Conservation (phyloP, 2,329 filamentous ascomycete species). For the Dryadomyces quercivorus region DNA sequence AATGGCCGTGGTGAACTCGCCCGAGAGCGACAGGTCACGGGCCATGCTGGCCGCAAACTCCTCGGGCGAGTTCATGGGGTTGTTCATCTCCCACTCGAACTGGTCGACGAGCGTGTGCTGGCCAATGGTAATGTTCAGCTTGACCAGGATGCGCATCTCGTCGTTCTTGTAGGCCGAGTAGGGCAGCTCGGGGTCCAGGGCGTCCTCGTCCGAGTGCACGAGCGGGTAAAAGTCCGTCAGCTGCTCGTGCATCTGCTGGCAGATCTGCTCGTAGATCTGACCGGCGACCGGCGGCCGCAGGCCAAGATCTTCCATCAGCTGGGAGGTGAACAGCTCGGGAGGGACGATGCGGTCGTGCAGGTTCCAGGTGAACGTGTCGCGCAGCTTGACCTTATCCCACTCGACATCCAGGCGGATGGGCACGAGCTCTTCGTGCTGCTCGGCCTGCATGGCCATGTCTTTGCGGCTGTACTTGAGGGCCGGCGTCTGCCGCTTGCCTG, state of each 20-base stretch:
- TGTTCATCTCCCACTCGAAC: slow-evolving; percentile 99
- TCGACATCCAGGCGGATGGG: slow-evolving; percentile 89
- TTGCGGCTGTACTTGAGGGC: slow-evolving; percentile 64
- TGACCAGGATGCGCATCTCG: slow-evolving; percentile 93
- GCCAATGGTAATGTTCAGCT: slow-evolving; percentile 95
- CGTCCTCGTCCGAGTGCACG: slow-evolving; percentile 78
- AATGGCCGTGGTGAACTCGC: slow-evolving; percentile 94
- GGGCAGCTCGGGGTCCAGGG: slow-evolving; percentile 77
- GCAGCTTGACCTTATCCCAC: slow-evolving; percentile 86
- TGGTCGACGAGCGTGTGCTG: slow-evolving; percentile 90
- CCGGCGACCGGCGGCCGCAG: slow-evolving; percentile 58
- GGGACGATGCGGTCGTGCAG: slow-evolving; percentile 77
- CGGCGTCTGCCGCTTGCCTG: slow-evolving; percentile 63
- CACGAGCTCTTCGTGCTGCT: slow-evolving; percentile 82
- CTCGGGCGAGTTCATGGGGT: slow-evolving; percentile 84
- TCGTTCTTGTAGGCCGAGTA: slow-evolving; percentile 97
- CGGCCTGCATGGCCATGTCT: slow-evolving; percentile 74
- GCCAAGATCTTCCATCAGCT: slow-evolving; percentile 84
- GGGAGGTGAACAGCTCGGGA: slow-evolving; percentile 72
- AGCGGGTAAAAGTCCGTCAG: slow-evolving; percentile 89
- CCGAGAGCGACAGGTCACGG: slow-evolving; percentile 76
- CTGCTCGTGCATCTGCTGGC: slow-evolving; percentile 72
- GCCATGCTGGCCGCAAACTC: slow-evolving; percentile 88
- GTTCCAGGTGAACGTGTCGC: slow-evolving; percentile 98
- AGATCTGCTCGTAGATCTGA: slow-evolving; percentile 47